Evolutionary conservation across 2,329 filamentous ascomycete species (phyloP).

Genomic region (Zalaria obscura): DNA sequence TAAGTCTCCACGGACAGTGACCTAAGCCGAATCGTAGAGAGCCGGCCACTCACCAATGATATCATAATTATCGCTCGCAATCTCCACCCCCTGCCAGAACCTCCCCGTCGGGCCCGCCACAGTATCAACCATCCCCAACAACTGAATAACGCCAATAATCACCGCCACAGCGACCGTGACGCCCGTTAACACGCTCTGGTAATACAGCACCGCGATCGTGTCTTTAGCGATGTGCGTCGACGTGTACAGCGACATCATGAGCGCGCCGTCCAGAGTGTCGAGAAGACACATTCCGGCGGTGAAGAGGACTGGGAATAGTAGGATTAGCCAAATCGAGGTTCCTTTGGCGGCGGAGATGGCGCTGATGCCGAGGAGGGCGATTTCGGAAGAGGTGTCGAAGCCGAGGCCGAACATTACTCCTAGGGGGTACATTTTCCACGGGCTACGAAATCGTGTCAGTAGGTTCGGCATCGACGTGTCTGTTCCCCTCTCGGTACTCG

Average conservation of each 20-base stretch:
- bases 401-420: constrained; percentile 78
- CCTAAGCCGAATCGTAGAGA: too few species aligned
- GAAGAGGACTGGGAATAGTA: constrained; percentile 83
- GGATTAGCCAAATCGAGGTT: constrained; percentile 83
- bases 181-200: constrained; percentile 73
- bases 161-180: constrained; percentile 74
- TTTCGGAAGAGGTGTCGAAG: constrained; percentile 90
- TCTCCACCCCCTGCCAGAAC: constrained; percentile 85
- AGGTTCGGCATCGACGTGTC: not conserved
- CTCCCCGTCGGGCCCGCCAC: constrained; percentile 56
- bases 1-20: too few species aligned
- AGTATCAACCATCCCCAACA: constrained; percentile 65
- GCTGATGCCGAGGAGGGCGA: constrained; percentile 80
- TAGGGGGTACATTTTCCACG: constrained; percentile 94
- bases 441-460: constrained; percentile 21
- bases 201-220: constrained; percentile 81
- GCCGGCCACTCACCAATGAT: constrained; percentile 45
- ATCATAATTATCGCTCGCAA: constrained; percentile 67
- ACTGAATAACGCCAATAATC: constrained; percentile 74
- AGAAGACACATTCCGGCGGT: constrained; percentile 92
- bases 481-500: not conserved
- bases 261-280: constrained; percentile 80
- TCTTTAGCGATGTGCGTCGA: constrained; percentile 65
- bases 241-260: constrained; percentile 92
- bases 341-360: constrained; percentile 75